phyloP scores from a whole-genome alignment of 1,284 basidiomycete species.

The Naganishia sp. region DNA sequence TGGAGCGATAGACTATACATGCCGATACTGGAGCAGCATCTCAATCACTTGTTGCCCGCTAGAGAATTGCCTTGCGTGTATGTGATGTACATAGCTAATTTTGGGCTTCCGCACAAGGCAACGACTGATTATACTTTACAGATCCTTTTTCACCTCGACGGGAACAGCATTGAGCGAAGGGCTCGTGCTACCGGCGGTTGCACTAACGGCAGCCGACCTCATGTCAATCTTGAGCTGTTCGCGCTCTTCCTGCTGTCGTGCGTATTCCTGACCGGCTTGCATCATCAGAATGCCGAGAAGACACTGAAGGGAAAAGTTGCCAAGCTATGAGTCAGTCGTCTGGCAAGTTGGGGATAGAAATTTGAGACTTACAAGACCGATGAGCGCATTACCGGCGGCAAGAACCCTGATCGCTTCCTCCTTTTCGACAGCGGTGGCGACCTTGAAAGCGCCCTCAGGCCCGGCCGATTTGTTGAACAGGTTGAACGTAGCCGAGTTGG shows the following conservation, averaged over 20 bases:
- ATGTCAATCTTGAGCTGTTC: constrained; percentile 60
- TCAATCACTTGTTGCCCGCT: no score
- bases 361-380: constrained; percentile 62
- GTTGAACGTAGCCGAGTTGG: background rate
- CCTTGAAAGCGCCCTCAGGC: background rate
- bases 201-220: constrained; percentile 33
- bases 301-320: constrained; percentile 26
- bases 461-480: constrained; percentile 11
- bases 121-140: constrained; percentile 29
- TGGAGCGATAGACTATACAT: no score
- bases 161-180: constrained; percentile 1
- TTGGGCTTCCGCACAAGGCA: no score
- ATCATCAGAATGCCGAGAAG: constrained; percentile 51
- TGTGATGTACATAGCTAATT: no score
- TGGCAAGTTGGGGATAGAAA: background rate
- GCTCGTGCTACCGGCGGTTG: constrained; percentile 5
- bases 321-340: background rate
- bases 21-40: no score
- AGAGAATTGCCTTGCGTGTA: no score
- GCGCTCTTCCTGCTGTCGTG: constrained; percentile 65
- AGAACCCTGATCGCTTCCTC: constrained; percentile 75
- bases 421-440: constrained; percentile 61
- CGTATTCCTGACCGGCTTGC: constrained; percentile 84
- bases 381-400: constrained; percentile 79
- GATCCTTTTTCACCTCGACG: constrained; percentile 46